These are phyloP conservation scores for Tolypocladium sp. DNA, from an alignment of 2,329 filamentous ascomycete species.

Conservation along the genomic window DNA sequence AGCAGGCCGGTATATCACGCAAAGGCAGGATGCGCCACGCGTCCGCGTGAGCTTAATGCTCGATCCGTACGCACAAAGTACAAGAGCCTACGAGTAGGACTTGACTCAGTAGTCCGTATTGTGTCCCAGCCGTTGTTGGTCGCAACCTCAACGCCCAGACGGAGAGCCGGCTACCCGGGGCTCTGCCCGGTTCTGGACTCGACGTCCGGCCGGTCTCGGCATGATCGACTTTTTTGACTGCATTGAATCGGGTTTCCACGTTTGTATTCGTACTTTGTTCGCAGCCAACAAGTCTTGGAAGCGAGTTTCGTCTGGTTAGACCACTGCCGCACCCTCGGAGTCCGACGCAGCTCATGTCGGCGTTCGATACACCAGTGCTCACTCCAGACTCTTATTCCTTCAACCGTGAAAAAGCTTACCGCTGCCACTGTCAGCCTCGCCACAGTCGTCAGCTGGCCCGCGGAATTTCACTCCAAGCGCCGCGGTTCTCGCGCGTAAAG, in stretches of 20 bases:
- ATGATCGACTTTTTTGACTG: neutral
- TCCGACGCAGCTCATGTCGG: neutral
- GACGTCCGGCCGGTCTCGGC: neutral
- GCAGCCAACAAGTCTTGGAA: neutral
- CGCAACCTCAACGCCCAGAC: neutral
- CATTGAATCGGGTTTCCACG: neutral
- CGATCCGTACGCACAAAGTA: too few relatives aligned
- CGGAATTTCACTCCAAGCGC: neutral
- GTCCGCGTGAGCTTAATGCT: neutral
- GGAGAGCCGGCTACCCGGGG: neutral
- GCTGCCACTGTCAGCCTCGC: neutral
- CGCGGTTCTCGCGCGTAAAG: neutral
- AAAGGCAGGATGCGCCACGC: neutral
- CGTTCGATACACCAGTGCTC: neutral
- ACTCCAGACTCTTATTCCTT: neutral
- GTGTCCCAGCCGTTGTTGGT: neutral
- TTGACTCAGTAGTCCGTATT: neutral
- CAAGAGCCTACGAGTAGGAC: neutral
- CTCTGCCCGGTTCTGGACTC: neutral
- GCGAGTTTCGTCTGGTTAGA: neutral
- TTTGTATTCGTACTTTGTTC: too few relatives aligned
- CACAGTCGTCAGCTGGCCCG: neutral
- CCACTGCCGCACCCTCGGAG: neutral
- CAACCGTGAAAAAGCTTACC: neutral
- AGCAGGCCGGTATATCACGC: neutral